Evolutionary conservation across 1,139 yeast species (phyloP), one percentile per base, ranked within the genome.

Genomic region (Protomyces gravidus): DNA sequence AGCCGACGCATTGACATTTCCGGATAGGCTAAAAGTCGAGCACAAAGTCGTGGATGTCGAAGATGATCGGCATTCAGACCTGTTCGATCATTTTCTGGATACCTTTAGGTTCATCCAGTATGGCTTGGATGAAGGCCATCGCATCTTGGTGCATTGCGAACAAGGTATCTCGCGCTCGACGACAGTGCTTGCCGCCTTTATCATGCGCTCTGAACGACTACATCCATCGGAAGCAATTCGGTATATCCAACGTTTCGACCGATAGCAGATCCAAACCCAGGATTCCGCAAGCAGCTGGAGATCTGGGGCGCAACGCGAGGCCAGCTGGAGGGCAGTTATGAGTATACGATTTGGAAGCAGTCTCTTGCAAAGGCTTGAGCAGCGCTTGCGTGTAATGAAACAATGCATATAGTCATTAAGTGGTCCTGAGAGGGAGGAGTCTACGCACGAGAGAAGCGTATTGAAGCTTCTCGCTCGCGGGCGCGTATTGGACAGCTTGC

Each of bases 101-200:
- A 76, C 87, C 1, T 85, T 85, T 67, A 73, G 72, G 13, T 89
- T 87, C 70, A 85, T 92, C 5, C 85, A 84, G 50, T 67, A 71
- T 2, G 89, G 89, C 0, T 73, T 88, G 42, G 79, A 57, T 19
- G 58, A 58, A 2, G 67, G 67, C 45, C 68, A 67, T 5, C 69
- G 70, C 21, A 69, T 73, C 5, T 67, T 75, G 15, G 74, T 75
- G n/a, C 78, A 75, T 62, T 75, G 72, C 63, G 61, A 53, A 4
- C 96, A 95, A 32, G 98, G 97, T 1, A 80, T 83, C 25, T 87
- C 96, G 2, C 75, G 98, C 65, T 85, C 96, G 0, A 87, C 82
- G 0, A 75, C 95, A 0, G 76, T 88, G 30, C 75, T 83, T 11
- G 77, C 84, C 45, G 94, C 95, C 1, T 92, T 85, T 69, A 71